These are phyloP conservation scores for Anisogramma anomala DNA, from an alignment of 2,329 filamentous ascomycete species.

Conservation along the genomic window DNA sequence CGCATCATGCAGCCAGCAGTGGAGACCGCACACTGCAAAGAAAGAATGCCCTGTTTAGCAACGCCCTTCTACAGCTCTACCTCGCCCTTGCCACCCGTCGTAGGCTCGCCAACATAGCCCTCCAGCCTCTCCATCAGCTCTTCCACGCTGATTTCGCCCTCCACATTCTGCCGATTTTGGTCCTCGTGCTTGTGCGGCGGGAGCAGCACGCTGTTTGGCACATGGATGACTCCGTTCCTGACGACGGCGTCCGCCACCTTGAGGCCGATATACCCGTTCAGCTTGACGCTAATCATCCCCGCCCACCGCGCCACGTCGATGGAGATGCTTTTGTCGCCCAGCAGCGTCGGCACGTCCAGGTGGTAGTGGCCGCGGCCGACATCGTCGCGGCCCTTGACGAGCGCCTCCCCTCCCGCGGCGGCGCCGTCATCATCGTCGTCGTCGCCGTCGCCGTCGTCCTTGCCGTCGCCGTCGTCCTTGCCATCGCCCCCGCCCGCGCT, in stretches of 20 bases:
- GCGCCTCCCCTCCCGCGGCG: too few species aligned
- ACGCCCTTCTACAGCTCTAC: conserved; percentile 8
- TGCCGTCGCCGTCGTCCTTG: conserved; percentile 27
- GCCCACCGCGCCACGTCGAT: conserved; percentile 60
- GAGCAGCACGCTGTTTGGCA: conserved; percentile 60
- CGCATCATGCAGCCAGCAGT: too few species aligned
- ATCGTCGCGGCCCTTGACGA: conserved; percentile 25
- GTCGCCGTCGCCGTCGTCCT: conserved; percentile 25
- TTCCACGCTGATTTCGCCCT: conserved; percentile 44
- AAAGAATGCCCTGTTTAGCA: too few species aligned
- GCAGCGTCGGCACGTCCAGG: conserved; percentile 60
- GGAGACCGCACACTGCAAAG: too few species aligned
- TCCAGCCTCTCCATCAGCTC: conserved; percentile 47
- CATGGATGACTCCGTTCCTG: conserved; percentile 72
- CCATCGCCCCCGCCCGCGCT: conserved; percentile 27
- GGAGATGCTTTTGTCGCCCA: conserved; percentile 53
- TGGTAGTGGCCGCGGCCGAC: conserved; percentile 43
- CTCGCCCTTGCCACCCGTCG: conserved; percentile 4
- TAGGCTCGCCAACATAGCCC: conserved; percentile 29
- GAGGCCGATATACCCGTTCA: conserved; percentile 63
- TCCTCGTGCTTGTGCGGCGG: conserved; percentile 51
- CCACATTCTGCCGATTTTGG: conserved; percentile 26
- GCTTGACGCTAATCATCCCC: conserved; percentile 57
- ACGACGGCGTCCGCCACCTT: conserved; percentile 58
- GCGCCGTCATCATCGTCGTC: conserved; percentile 29